Percentiles rank a stretch among this genome's conserved stretches.
Evolutionary conservation across 768 basidiomycete species (phyloP).

Genomic region (Lactifluus rugatus): DNA sequence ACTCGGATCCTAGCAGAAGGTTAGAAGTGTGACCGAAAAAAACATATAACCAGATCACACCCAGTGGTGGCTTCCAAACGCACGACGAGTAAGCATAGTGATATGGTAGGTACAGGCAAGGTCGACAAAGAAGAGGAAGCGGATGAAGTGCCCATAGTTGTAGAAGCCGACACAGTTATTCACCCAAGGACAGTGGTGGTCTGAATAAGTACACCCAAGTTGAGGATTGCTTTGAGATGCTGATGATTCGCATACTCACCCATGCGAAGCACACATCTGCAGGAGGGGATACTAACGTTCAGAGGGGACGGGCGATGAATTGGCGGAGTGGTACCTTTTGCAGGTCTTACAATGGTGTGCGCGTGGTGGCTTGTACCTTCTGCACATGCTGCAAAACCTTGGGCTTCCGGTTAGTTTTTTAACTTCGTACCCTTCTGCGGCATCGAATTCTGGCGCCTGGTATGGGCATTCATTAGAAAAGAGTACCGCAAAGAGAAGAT

Average conservation of each 20-base stretch:
- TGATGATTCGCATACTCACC: slow-evolving; percentile 35
- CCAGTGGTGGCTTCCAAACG: slow-evolving; percentile 42
- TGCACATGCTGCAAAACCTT: slow-evolving; percentile 80
- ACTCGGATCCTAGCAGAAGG: slow-evolving; percentile 52
- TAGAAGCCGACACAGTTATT: slow-evolving; percentile 91
- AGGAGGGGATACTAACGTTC: background rate
- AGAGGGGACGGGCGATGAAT: background rate
- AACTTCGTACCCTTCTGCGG: slow-evolving; percentile 71
- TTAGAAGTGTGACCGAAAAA: slow-evolving; percentile 17
- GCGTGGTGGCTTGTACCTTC: slow-evolving; percentile 75
- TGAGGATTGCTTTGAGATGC: background rate
- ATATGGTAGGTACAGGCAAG: slow-evolving; percentile 83
- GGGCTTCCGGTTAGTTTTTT: slow-evolving; percentile 80
- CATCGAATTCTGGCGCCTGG: slow-evolving; percentile 65
- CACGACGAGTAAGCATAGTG: slow-evolving; percentile 65
- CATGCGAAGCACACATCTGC: slow-evolving; percentile 82
- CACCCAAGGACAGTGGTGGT: slow-evolving; percentile 90
- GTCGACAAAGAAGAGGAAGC: slow-evolving; percentile 90
- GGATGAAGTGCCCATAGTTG: slow-evolving; percentile 83
- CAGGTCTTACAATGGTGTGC: slow-evolving; percentile 92
- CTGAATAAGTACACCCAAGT: slow-evolving; percentile 32
- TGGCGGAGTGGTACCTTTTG: slow-evolving; percentile 45
- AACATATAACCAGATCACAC: slow-evolving; percentile 26
- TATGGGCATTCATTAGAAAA: background rate
- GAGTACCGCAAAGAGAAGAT: background rate